Percentiles rank a stretch among this genome's conserved stretches.
Evolutionary conservation across 306 rosid genomes (phyloP).

Genomic region (Quercus glauca): DNA sequence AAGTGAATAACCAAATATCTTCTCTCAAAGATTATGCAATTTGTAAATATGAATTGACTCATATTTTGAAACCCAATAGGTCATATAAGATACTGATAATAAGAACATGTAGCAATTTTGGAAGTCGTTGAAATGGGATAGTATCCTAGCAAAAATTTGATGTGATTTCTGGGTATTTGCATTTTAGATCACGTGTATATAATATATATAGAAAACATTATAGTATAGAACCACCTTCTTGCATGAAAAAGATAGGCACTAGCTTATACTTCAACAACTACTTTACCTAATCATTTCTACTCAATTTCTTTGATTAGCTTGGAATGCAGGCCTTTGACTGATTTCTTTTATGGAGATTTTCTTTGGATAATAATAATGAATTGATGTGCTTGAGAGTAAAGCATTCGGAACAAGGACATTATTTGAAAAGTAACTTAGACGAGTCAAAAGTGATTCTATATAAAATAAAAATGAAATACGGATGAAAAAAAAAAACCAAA

Average conservation of each 20-base stretch:
- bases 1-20: no score
- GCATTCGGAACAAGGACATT: conserved; percentile 8
- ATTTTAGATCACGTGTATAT: no score
- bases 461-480: neutral
- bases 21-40: no score
- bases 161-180: no score
- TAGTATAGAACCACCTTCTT: neutral
- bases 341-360: neutral
- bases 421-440: neutral
- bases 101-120: no score
- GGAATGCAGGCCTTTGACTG: conserved; percentile 24
- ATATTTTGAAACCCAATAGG: no score
- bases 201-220: no score
- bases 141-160: no score
- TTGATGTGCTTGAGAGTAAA: conserved; percentile 1
- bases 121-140: no score
- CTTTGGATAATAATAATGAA: neutral
- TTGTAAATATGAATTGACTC: no score
- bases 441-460: conserved; percentile 5
- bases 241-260: conserved; percentile 1
- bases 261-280: neutral
- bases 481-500: neutral
- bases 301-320: conserved; percentile 16
- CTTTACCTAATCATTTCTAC: neutral
- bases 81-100: no score